phyloP scores from a whole-genome alignment of 2,329 filamentous ascomycete species.

The Arthrobotrys sphaeroides region DNA sequence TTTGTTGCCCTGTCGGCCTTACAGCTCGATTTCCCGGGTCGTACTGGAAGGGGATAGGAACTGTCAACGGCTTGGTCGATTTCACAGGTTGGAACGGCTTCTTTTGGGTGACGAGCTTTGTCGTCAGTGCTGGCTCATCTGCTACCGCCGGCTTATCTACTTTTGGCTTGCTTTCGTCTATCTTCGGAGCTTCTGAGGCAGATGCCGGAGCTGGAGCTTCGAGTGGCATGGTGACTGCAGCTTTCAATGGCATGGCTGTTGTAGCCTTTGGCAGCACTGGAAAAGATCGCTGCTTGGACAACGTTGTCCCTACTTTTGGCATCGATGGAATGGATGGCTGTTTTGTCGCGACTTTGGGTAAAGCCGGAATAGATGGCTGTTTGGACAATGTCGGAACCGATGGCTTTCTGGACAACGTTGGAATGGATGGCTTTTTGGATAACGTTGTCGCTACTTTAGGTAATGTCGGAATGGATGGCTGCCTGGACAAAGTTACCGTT shows the following conservation, averaged over 20 bases:
- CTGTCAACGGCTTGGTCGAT: slow-evolving; percentile 40
- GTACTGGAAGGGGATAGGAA: slow-evolving; percentile 38
- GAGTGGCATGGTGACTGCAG: no score
- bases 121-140: background rate
- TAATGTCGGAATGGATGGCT: background rate
- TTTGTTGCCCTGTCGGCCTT: background rate
- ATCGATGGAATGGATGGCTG: background rate
- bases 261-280: background rate
- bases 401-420: background rate
- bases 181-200: background rate
- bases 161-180: background rate
- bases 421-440: background rate
- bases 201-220: background rate
- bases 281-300: background rate
- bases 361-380: background rate
- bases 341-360: background rate
- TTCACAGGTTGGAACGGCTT: slow-evolving; percentile 36
- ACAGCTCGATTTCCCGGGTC: background rate
- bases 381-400: background rate
- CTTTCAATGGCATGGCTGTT: background rate
- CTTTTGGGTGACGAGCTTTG: slow-evolving; percentile 29
- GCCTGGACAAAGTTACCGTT: background rate
- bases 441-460: background rate
- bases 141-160: background rate
- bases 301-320: background rate